Conservation (phyloP, 73 alveolate genomes). For the Paraurostyla sp. region DNA sequence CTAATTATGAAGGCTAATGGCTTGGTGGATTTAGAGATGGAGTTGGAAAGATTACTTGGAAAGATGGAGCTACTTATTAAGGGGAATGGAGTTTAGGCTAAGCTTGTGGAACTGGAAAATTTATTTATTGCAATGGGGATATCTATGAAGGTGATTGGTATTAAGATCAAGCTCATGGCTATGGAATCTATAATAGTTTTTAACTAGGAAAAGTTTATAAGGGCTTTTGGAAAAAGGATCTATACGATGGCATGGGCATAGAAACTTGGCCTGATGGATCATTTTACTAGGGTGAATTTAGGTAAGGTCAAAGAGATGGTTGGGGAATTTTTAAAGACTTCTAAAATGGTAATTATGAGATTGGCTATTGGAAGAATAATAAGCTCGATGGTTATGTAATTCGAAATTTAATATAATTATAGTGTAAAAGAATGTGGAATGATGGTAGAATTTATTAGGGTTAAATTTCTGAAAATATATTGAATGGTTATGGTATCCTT, state of each 20-base stretch:
- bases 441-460: conserved; percentile 74
- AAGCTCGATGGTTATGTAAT: conserved; percentile 8
- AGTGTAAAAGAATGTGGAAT: conserved; percentile 48
- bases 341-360: conserved; percentile 27
- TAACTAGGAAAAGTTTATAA: not conserved
- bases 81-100: conserved; percentile 75
- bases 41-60: conserved; percentile 71
- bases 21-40: conserved; percentile 79
- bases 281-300: conserved; percentile 78
- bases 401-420: no score
- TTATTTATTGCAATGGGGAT: conserved; percentile 18
- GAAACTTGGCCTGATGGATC: conserved; percentile 81
- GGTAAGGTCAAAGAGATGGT: conserved; percentile 81
- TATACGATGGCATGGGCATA: not conserved
- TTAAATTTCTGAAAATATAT: conserved; percentile 61
- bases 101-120: conserved; percentile 17
- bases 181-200: not conserved
- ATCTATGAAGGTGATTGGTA: conserved; percentile 33
- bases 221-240: conserved; percentile 26
- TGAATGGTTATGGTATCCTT: conserved; percentile 55
- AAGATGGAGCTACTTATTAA: conserved; percentile 68
- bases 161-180: not conserved
- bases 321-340: conserved; percentile 65
- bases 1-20: conserved; percentile 70
- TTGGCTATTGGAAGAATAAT: conserved; percentile 49